Percentiles rank a stretch among this genome's conserved stretches.
Evolutionary conservation across 108 stramenopile genomes (phyloP).

Genomic region (Tribonema minus): DNA sequence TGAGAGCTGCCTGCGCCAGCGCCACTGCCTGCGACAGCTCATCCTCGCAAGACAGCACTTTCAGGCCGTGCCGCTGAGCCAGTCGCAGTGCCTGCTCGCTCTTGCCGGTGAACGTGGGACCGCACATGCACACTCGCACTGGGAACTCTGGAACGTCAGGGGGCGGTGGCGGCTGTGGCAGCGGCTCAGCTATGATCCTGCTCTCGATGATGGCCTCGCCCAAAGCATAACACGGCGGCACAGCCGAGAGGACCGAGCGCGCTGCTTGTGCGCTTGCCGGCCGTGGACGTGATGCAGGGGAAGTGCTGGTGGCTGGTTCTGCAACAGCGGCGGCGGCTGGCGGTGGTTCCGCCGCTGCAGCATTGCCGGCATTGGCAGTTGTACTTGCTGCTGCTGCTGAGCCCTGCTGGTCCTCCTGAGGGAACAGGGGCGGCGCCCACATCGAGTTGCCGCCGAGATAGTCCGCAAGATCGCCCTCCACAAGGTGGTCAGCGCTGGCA

Average conservation of each 20-base stretch:
- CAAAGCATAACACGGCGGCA: not conserved
- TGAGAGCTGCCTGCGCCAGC: not conserved
- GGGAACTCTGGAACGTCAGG: not conserved
- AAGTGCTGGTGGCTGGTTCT: too few species aligned
- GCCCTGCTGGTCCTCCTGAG: too few species aligned
- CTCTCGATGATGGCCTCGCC: constrained; percentile 29
- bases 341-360: not conserved
- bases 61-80: constrained; percentile 25
- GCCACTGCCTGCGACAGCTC: not conserved
- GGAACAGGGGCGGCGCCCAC: too few species aligned
- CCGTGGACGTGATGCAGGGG: too few species aligned
- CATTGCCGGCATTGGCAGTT: not conserved
- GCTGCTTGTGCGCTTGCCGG: too few species aligned
- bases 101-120: constrained; percentile 22
- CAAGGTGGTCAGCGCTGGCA: too few species aligned
- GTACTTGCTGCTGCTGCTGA: not conserved
- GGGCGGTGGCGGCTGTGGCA: constrained; percentile 8
- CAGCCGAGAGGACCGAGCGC: not conserved
- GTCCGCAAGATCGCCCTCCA: too few species aligned
- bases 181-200: not conserved
- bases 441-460: too few species aligned
- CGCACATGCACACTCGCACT: constrained; percentile 28
- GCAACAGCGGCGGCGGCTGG: too few species aligned
- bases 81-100: constrained; percentile 36
- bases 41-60: not conserved